phyloP scores from a whole-genome alignment of 2,329 filamentous ascomycete genomes.

The Pyrenophora tritici-repentis region DNA sequence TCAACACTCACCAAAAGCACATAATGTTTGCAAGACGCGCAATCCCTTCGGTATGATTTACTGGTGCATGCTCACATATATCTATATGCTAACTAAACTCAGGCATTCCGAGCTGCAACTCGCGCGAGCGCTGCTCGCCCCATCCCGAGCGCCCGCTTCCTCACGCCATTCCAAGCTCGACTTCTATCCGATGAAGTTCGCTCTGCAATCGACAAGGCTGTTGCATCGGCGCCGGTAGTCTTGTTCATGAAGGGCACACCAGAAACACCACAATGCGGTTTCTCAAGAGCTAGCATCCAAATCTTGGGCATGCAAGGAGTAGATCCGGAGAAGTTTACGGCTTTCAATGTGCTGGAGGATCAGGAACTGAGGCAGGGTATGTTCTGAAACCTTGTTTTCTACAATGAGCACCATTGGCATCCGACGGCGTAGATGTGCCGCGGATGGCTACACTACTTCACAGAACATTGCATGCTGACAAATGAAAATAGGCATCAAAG shows the following conservation, averaged over 20 bases:
- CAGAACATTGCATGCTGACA: conserved; percentile 16
- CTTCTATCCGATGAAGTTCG: conserved; percentile 80
- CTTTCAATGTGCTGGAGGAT: conserved; percentile 96
- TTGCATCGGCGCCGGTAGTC: conserved; percentile 86
- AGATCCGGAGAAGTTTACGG: conserved; percentile 93
- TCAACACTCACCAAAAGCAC: conserved; percentile 16
- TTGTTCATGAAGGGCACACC: conserved; percentile 99
- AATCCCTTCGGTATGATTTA: conserved; percentile 40
- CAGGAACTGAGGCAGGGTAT: conserved; percentile 78
- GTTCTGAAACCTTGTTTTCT: not conserved
- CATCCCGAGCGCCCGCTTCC: conserved; percentile 50
- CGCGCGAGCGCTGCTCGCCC: conserved; percentile 35
- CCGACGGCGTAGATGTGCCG: not conserved
- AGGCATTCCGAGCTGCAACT: conserved; percentile 47
- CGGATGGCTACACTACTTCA: not conserved
- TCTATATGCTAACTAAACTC: conserved; percentile 10
- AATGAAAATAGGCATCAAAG: conserved; percentile 78
- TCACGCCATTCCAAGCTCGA: conserved; percentile 59
- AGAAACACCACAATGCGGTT: conserved; percentile 93
- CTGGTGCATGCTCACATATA: not conserved
- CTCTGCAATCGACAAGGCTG: conserved; percentile 86
- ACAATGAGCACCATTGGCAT: not conserved
- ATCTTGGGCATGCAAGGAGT: conserved; percentile 94
- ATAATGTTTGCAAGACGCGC: conserved; percentile 48
- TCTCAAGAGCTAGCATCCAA: conserved; percentile 93